phyloP scores from a whole-genome alignment of 495 filamentous ascomycete genomes.

The Penicillium verhagenii region DNA sequence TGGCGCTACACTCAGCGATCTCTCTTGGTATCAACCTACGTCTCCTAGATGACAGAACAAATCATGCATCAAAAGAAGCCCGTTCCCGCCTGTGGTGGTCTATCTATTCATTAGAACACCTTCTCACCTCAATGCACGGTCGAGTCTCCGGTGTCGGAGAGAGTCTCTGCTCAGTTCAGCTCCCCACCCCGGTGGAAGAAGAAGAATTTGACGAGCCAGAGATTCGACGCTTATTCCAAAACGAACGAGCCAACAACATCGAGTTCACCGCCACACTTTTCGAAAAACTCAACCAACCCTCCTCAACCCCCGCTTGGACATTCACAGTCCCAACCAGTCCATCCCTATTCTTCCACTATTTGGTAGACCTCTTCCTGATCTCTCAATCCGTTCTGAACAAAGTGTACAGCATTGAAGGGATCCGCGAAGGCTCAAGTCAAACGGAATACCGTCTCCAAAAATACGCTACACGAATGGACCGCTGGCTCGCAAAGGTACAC shows the following conservation, averaged over 20 bases:
- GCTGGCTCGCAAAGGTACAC: constrained; percentile 1
- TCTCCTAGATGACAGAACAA: constrained; percentile 48
- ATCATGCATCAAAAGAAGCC: constrained; percentile 54
- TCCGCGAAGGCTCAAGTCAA: not conserved
- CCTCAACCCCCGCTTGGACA: not conserved
- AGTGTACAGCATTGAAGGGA: not conserved
- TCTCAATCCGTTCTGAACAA: not conserved
- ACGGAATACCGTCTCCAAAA: not conserved
- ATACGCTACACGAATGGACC: not conserved
- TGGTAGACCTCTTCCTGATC: not conserved
- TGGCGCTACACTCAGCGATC: constrained; percentile 57
- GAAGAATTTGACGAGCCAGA: constrained; percentile 32
- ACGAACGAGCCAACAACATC: not conserved
- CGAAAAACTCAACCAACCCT: not conserved
- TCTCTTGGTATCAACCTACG: constrained; percentile 61
- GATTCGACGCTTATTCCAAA: constrained; percentile 19
- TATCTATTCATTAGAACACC: constrained; percentile 56
- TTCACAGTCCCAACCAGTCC: not conserved
- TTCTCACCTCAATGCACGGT: constrained; percentile 59
- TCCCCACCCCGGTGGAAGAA: constrained; percentile 56
- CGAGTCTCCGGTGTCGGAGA: constrained; percentile 57
- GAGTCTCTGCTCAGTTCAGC: constrained; percentile 49
- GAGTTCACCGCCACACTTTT: not conserved
- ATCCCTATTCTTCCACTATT: not conserved
- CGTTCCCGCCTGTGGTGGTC: constrained; percentile 65